These are phyloP conservation scores for Fistulina hepatica DNA, from an alignment of 1,284 basidiomycete genomes.

Conservation along the genomic window DNA sequence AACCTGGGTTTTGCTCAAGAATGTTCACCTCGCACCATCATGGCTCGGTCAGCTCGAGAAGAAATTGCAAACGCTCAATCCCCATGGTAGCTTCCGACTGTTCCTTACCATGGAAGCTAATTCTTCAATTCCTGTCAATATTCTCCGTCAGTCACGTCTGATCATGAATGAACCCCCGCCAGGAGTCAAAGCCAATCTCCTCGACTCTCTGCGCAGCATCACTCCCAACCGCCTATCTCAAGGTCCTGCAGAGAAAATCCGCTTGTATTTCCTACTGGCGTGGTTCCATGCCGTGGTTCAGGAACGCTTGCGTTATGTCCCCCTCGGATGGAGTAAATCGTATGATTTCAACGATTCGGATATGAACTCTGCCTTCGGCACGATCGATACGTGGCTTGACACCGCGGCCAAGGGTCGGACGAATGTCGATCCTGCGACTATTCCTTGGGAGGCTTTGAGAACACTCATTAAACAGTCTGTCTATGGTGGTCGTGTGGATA, in stretches of 20 bases:
- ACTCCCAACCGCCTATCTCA: conserved; percentile 55
- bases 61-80: conserved; percentile 85
- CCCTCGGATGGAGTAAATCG: conserved; percentile 89
- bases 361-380: conserved; percentile 83
- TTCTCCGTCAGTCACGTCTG: conserved; percentile 86
- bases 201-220: conserved; percentile 82
- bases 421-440: conserved; percentile 81
- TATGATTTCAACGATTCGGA: conserved; percentile 99
- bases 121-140: conserved; percentile 87
- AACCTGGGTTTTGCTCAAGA: conserved; percentile 91
- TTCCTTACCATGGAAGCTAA: conserved; percentile 97
- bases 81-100: conserved; percentile 83
- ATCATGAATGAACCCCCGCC: conserved; percentile 98
- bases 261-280: conserved; percentile 89
- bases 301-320: conserved; percentile 89
- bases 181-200: conserved; percentile 87
- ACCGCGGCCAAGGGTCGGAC: conserved; percentile 74
- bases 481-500: conserved; percentile 89
- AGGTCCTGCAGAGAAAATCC: conserved; percentile 85
- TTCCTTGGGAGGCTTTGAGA: conserved; percentile 89
- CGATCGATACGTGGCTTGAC: conserved; percentile 84
- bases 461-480: conserved; percentile 90
- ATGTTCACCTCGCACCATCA: conserved; percentile 87
- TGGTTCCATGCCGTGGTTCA: conserved; percentile 98
- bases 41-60: conserved; percentile 96